Conservation (phyloP, 2,329 filamentous ascomycete genomes). For the Coniochaeta prunicola region DNA sequence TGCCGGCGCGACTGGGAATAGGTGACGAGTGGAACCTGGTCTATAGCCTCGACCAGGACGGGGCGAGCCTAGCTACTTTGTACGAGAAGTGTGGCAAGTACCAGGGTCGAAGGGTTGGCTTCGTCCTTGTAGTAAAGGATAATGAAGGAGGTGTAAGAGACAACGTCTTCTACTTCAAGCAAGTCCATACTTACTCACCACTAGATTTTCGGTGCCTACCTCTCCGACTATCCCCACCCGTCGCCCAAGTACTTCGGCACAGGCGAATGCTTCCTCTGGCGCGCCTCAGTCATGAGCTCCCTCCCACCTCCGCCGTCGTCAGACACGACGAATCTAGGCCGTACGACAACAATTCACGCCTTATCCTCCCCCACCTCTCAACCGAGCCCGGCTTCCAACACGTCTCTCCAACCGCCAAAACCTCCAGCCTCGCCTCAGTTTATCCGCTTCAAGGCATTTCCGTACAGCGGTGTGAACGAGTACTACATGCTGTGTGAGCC, state of each 20-base stretch:
- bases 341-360: conserved; percentile 32
- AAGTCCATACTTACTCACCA: not conserved
- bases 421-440: conserved; percentile 54
- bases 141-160: conserved; percentile 61
- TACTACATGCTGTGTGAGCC: conserved; percentile 93
- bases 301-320: conserved; percentile 63
- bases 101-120: conserved; percentile 67
- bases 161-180: not conserved
- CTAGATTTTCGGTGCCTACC: conserved; percentile 83
- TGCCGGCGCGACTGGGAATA: conserved; percentile 81
- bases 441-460: conserved; percentile 94
- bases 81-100: conserved; percentile 72
- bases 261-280: conserved; percentile 92
- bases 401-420: conserved; percentile 8
- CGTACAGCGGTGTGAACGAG: conserved; percentile 92
- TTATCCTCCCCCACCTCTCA: conserved; percentile 10
- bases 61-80: conserved; percentile 77
- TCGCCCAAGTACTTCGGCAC: conserved; percentile 85
- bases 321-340: conserved; percentile 39
- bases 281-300: conserved; percentile 58
- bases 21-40: conserved; percentile 78
- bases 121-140: conserved; percentile 82
- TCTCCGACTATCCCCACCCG: conserved; percentile 81
- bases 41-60: conserved; percentile 89
- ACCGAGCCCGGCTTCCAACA: conserved; percentile 16